Evolutionary conservation across 2,329 filamentous ascomycete genomes (phyloP).

Genomic region (Verticillium nonalfalfae): DNA sequence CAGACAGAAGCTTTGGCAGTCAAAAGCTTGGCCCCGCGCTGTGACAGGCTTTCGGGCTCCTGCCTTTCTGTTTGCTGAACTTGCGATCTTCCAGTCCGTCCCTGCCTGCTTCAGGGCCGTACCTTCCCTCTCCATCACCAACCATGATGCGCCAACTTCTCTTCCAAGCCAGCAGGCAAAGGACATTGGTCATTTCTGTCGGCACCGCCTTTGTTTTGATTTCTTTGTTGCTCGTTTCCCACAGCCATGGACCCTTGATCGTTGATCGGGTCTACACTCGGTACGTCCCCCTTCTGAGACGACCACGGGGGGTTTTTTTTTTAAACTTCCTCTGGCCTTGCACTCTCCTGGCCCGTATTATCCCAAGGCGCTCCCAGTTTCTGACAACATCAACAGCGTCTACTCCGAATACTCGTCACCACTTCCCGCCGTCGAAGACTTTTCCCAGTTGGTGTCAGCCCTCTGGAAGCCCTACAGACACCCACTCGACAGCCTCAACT

Average conservation of each 20-base stretch:
- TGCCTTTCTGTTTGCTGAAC: background rate
- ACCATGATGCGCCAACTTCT: background rate
- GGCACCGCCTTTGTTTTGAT: background rate
- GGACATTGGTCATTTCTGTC: background rate
- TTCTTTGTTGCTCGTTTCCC: background rate
- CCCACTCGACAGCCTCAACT: background rate
- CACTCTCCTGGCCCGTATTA: too few relatives aligned
- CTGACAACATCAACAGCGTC: background rate
- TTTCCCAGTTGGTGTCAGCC: background rate
- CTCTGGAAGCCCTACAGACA: constrained; percentile 1
- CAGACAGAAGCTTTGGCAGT: too few relatives aligned
- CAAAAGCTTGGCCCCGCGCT: background rate
- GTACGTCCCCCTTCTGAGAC: background rate
- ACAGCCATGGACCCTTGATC: background rate
- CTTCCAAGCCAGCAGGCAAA: background rate
- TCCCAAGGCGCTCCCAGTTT: too few relatives aligned
- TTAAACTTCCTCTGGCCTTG: too few relatives aligned
- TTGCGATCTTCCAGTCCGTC: too few relatives aligned
- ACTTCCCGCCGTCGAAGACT: background rate
- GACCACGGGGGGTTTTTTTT: too few relatives aligned
- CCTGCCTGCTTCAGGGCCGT: background rate
- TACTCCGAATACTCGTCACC: background rate
- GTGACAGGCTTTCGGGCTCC: background rate
- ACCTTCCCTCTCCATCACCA: background rate
- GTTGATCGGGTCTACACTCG: background rate